phyloP scores from a whole-genome alignment of 495 filamentous ascomycete species.

The Parachaetomium inaequale region DNA sequence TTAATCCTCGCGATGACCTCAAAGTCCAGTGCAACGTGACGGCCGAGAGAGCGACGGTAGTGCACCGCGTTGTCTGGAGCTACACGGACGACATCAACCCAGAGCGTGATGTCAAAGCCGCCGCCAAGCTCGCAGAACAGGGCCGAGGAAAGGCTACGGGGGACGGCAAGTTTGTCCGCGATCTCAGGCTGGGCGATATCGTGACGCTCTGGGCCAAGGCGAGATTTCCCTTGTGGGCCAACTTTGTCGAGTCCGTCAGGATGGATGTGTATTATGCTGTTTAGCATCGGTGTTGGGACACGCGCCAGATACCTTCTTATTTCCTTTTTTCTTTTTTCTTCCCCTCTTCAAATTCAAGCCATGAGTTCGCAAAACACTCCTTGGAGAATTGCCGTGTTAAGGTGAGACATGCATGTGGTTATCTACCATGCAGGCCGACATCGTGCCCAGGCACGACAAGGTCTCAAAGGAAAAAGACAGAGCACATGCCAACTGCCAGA shows the following conservation, averaged over 20 bases:
- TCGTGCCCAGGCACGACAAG: neutral
- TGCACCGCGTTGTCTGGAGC: conserved; percentile 57
- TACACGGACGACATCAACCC: conserved; percentile 46
- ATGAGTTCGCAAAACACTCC: neutral
- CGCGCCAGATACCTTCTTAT: neutral
- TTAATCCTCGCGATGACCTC: conserved; percentile 38
- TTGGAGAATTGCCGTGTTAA: neutral
- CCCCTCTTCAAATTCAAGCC: neutral
- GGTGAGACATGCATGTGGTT: neutral
- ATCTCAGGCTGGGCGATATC: conserved; percentile 59
- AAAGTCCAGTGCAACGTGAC: conserved; percentile 55
- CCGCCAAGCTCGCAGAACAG: conserved; percentile 30
- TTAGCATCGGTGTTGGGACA: neutral
- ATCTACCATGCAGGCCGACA: neutral
- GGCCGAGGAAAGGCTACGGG: conserved; percentile 55
- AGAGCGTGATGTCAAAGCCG: conserved; percentile 40
- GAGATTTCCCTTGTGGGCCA: conserved; percentile 60
- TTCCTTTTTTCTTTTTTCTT: no score
- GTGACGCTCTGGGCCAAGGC: conserved; percentile 63
- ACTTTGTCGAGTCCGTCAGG: conserved; percentile 52
- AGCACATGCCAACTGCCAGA: neutral
- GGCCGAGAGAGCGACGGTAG: conserved; percentile 31
- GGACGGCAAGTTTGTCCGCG: conserved; percentile 54
- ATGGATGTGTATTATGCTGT: conserved; percentile 63
- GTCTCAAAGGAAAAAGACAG: neutral